Evolutionary conservation across 179 eudicot species (phyloP).

Genomic region (Gypsophila paniculata): DNA sequence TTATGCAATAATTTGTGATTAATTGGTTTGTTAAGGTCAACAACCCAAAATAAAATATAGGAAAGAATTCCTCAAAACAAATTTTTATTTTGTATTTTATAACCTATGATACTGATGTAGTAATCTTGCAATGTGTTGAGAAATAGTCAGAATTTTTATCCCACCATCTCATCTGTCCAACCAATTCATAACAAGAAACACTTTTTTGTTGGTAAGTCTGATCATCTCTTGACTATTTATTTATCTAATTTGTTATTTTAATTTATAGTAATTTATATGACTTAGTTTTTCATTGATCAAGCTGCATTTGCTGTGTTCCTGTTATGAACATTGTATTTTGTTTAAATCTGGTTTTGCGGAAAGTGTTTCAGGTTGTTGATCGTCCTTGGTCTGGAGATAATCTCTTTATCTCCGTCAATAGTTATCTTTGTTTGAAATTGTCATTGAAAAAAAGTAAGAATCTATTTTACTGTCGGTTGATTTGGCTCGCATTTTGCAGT

Average conservation of each 20-base stretch:
- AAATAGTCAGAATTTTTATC: neutral
- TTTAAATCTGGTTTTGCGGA: neutral
- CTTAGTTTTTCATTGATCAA: neutral
- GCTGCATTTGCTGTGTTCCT: neutral
- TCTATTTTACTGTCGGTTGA: neutral
- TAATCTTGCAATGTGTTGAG: neutral
- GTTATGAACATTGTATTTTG: neutral
- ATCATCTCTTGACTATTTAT: neutral
- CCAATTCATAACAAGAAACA: neutral
- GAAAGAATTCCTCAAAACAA: neutral
- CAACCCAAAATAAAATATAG: neutral
- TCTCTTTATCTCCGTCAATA: too few species aligned
- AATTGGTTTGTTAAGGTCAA: neutral
- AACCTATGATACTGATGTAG: neutral
- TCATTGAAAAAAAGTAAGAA: too few species aligned
- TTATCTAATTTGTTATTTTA: too few species aligned
- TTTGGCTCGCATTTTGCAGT: constrained; percentile 8
- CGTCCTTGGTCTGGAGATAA: neutral
- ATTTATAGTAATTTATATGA: too few species aligned
- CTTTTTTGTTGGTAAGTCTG: neutral
- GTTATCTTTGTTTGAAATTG: too few species aligned
- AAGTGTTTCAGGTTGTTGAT: neutral
- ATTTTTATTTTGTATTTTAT: too few species aligned
- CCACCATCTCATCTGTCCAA: neutral
- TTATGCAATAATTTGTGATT: too few species aligned